Evolutionary conservation across 2,329 filamentous ascomycete genomes (phyloP).

Genomic region (Byssochlamys sp.): DNA sequence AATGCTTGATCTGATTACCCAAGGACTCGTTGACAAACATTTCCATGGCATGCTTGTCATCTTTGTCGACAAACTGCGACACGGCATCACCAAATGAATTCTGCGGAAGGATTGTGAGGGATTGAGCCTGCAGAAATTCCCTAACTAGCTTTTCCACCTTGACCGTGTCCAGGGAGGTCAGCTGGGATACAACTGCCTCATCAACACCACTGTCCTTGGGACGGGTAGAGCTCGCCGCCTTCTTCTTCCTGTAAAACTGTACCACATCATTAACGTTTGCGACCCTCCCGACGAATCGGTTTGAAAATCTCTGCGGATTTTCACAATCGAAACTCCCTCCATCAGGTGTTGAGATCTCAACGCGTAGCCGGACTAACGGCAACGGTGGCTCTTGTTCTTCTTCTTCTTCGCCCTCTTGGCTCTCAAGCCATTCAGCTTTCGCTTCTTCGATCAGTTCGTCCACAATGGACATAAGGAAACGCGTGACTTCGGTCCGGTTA

Average conservation of each 20-base stretch:
- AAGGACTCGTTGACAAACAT: constrained; percentile 66
- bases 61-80: constrained; percentile 83
- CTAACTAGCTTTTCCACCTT: constrained; percentile 82
- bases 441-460: constrained; percentile 82
- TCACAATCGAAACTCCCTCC: constrained; percentile 81
- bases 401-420: constrained; percentile 49
- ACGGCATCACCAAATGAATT: constrained; percentile 90
- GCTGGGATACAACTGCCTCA: constrained; percentile 50
- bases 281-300: constrained; percentile 78
- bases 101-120: constrained; percentile 83
- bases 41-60: constrained; percentile 87
- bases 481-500: constrained; percentile 71
- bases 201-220: constrained; percentile 47
- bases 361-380: constrained; percentile 77
- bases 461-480: constrained; percentile 65
- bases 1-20: constrained; percentile 58
- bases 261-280: constrained; percentile 92
- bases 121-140: constrained; percentile 78
- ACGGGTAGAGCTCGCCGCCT: constrained; percentile 36
- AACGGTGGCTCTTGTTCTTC: constrained; percentile 58
- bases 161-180: constrained; percentile 60
- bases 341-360: constrained; percentile 78
- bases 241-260: constrained; percentile 84
- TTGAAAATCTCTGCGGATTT: constrained; percentile 92
- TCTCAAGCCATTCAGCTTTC: constrained; percentile 69